A percentile compares a stretch with the other conserved stretches of the same genome.
Conservation (phyloP, 2,329 filamentous ascomycete genomes). For the Trematosphaeria pertusa region DNA sequence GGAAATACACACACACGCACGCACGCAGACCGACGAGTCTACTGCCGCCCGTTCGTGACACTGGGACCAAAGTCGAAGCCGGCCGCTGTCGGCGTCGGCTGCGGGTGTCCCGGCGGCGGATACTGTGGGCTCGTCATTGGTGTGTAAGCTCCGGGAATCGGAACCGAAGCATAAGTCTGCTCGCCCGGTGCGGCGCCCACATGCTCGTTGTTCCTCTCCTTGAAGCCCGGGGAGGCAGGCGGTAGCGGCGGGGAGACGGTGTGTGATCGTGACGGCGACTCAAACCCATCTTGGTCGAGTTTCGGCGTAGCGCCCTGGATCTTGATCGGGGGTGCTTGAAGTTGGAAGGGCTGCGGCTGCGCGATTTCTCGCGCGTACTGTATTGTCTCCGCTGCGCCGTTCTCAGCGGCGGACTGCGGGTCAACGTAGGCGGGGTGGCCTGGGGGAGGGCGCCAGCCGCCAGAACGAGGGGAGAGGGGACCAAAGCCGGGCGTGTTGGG, state of each 20-base stretch:
- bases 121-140: slow-evolving; percentile 54
- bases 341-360: slow-evolving; percentile 72
- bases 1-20: slow-evolving; percentile 8
- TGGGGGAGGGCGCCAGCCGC: slow-evolving; percentile 56
- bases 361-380: slow-evolving; percentile 53
- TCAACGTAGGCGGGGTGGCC: slow-evolving; percentile 53
- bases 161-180: slow-evolving; percentile 82
- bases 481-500: slow-evolving; percentile 90
- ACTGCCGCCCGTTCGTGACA: too few species aligned
- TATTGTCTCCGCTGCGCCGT: slow-evolving; percentile 54
- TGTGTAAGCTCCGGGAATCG: slow-evolving; percentile 84
- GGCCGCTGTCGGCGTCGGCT: slow-evolving; percentile 26
- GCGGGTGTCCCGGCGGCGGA: too few species aligned
- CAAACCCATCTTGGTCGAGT: slow-evolving; percentile 68
- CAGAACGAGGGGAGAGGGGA: slow-evolving; percentile 68
- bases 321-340: slow-evolving; percentile 83
- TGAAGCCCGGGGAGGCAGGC: slow-evolving; percentile 46
- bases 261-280: slow-evolving; percentile 43
- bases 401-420: slow-evolving; percentile 58
- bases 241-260: slow-evolving; percentile 50
- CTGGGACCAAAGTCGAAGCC: slow-evolving; percentile 50
- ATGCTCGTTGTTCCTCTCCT: slow-evolving; percentile 66
- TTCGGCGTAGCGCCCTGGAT: slow-evolving; percentile 80
- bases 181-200: slow-evolving; percentile 78
- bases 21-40: neutral